Evolutionary conservation across 306 rosid species (phyloP).

Genomic region (Vicia sativa): DNA sequence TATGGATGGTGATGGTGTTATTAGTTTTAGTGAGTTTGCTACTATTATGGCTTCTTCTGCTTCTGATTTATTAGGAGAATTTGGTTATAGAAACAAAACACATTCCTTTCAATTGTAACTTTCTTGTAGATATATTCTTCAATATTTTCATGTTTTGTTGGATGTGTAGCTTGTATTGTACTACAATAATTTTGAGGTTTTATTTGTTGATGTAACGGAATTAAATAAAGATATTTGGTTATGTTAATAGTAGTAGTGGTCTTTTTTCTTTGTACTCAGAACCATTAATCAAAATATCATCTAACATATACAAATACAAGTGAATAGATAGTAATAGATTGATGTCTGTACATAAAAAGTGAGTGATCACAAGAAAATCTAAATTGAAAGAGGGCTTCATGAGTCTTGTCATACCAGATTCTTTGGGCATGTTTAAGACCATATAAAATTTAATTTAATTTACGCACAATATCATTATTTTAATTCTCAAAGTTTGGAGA

Average conservation of each 20-base stretch:
- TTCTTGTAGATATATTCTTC: conserved; percentile 2
- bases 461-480: too few relatives aligned
- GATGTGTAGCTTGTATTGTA: background rate
- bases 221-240: background rate
- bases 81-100: conserved; percentile 3
- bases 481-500: too few relatives aligned
- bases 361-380: too few relatives aligned
- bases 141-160: background rate
- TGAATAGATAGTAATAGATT: too few relatives aligned
- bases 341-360: too few relatives aligned
- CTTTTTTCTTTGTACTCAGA: background rate
- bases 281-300: too few relatives aligned
- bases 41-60: conserved; percentile 72
- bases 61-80: conserved; percentile 57
- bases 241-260: background rate
- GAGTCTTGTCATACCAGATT: too few relatives aligned
- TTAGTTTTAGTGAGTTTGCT: conserved; percentile 76
- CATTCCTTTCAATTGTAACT: background rate
- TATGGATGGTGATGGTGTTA: conserved; percentile 75
- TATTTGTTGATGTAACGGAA: background rate
- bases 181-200: background rate
- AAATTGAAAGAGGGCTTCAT: too few relatives aligned
- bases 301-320: too few relatives aligned
- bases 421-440: too few relatives aligned
- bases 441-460: too few relatives aligned